A percentile compares a stretch with the other conserved stretches of the same genome.
These are phyloP conservation scores for Saccharomyces hybrid DNA, from an alignment of 1,139 yeast species.

Conservation along the genomic window DNA sequence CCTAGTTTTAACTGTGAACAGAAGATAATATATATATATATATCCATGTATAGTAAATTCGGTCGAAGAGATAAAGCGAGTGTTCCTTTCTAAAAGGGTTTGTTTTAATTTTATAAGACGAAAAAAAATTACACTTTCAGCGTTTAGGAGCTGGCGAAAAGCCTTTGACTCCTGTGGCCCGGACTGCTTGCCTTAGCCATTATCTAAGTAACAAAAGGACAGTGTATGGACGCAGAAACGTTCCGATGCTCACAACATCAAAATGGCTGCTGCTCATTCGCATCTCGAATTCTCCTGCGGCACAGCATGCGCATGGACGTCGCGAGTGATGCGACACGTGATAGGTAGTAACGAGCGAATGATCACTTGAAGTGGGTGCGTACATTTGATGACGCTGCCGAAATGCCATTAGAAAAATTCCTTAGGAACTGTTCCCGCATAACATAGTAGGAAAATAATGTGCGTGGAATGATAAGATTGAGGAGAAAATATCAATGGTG, in stretches of 20 bases:
- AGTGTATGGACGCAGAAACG: background rate
- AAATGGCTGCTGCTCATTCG: background rate
- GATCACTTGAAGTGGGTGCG: background rate
- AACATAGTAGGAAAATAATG: background rate
- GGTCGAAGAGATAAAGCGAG: background rate
- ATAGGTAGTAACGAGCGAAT: background rate
- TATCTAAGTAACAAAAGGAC: background rate
- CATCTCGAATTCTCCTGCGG: background rate
- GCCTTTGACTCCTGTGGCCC: background rate
- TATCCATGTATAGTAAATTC: background rate
- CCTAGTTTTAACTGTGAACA: constrained; percentile 28
- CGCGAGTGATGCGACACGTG: background rate
- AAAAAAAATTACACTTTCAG: background rate
- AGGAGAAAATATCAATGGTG: background rate
- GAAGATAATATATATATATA: background rate
- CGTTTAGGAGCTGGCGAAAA: background rate
- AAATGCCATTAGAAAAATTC: background rate
- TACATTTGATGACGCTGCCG: background rate
- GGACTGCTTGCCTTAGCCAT: background rate
- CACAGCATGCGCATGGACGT: background rate
- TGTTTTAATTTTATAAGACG: background rate
- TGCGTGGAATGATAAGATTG: background rate
- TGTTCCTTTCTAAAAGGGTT: background rate
- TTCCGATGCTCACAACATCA: background rate
- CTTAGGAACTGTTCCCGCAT: background rate